Percentiles rank a stretch among this genome's conserved stretches.
Evolutionary conservation across 1,284 basidiomycete genomes (phyloP).

Genomic region (Cryptococcus sp.): DNA sequence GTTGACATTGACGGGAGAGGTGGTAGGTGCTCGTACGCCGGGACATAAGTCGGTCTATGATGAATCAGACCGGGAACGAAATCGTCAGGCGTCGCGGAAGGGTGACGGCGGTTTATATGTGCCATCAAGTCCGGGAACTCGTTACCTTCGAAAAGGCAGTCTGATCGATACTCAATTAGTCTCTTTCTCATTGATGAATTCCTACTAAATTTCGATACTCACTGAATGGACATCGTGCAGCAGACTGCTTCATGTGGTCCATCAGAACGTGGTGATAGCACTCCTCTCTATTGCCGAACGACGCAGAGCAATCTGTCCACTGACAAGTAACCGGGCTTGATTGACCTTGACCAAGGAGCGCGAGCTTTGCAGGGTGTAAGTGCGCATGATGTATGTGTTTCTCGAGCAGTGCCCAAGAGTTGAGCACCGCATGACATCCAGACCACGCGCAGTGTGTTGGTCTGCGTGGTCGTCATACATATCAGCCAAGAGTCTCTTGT

Average conservation of each 20-base stretch:
- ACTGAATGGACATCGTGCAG: constrained; percentile 44
- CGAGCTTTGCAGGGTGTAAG: constrained; percentile 14
- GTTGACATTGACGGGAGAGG: constrained; percentile 10
- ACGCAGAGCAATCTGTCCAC: constrained; percentile 26
- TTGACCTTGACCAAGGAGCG: constrained; percentile 1
- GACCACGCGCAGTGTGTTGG: constrained; percentile 33
- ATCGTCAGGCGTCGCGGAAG: constrained; percentile 36
- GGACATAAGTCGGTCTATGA: constrained; percentile 17
- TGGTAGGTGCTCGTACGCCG: constrained; percentile 9
- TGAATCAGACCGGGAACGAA: constrained; percentile 42
- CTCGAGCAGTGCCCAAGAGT: constrained; percentile 40
- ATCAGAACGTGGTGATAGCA: constrained; percentile 30
- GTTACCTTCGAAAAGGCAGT: constrained; percentile 34
- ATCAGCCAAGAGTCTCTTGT: not conserved
- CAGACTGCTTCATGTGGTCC: constrained; percentile 33
- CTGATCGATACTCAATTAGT: constrained; percentile 15
- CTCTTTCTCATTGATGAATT: too few relatives aligned
- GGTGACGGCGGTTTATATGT: constrained; percentile 34
- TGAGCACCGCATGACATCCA: constrained; percentile 31
- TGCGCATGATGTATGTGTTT: constrained; percentile 39
- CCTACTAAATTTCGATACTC: constrained; percentile 7
- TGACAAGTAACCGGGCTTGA: constrained; percentile 14
- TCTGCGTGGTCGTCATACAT: constrained; percentile 7
- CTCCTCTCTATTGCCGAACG: constrained; percentile 15
- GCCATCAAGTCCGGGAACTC: constrained; percentile 32